phyloP scores from a whole-genome alignment of 768 basidiomycete species.

The Ramaria rubella region DNA sequence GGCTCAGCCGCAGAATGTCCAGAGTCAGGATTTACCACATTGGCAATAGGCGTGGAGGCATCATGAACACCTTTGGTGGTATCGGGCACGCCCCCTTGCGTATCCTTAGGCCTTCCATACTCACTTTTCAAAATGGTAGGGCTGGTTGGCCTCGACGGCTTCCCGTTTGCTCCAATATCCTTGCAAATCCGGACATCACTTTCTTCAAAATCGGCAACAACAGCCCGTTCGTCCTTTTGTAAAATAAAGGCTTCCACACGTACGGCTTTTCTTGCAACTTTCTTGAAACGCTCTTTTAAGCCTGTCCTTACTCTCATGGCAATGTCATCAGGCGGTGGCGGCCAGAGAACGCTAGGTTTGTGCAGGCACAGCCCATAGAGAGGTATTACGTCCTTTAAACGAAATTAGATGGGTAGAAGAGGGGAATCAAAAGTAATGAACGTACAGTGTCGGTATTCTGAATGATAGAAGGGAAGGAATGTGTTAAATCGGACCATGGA shows the following conservation, averaged over 20 bases:
- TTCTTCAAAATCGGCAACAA: neutral
- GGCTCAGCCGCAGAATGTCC: neutral
- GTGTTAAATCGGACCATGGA: slow-evolving; percentile 93
- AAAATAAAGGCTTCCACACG: neutral
- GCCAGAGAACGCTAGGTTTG: slow-evolving; percentile 36
- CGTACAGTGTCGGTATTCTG: slow-evolving; percentile 76
- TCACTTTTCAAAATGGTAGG: no score
- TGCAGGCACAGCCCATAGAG: slow-evolving; percentile 63
- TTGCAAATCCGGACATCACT: no score
- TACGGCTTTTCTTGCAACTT: neutral
- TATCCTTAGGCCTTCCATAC: no score
- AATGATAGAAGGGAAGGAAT: slow-evolving; percentile 87
- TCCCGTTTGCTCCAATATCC: no score
- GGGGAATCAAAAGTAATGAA: neutral
- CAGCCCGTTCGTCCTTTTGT: neutral
- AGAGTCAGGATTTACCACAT: neutral
- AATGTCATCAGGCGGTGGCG: slow-evolving; percentile 1
- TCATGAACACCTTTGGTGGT: neutral
- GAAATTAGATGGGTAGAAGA: neutral
- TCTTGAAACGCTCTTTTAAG: neutral
- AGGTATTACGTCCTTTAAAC: slow-evolving; percentile 68
- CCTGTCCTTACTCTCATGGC: slow-evolving; percentile 5
- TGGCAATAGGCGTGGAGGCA: neutral
- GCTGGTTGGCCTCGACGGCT: no score
- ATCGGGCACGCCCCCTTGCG: no score